Base-by-base conservation (phyloP, 2,329 filamentous ascomycete genomes). In the Paraphaeosphaeria sporulosa region DNA sequence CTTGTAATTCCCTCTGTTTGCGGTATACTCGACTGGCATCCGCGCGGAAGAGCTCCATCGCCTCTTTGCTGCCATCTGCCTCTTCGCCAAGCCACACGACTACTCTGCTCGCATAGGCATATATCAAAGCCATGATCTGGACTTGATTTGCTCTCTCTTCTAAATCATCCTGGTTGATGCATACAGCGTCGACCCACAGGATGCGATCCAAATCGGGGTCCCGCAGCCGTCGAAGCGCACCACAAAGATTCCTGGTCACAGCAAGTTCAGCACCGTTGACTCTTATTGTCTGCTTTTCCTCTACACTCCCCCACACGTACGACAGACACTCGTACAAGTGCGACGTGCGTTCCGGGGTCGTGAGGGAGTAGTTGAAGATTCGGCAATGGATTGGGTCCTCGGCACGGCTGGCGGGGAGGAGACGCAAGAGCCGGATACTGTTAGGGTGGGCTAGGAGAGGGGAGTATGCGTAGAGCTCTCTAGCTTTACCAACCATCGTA, bases 161-260 rank as follows among this genome's bases (percentile, higher is more conserved):
- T 2, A 57, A 2, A 19, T 65, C 58, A 7, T 43, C 36, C 27
- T 68, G 65, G n/a, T 68, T 59, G 36, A 68, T 66, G n/a, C 59
- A 66, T 1, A 65, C 9, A 12, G 62, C 62, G 15, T 68, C 65
- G 38, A 63, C 34, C 64, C 65, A 68, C 1, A 66, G 38, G 13
- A 25, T 36, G 4, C 57, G 59, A 42, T 53, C 36, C 3, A 53
- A 32, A 13, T 40, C 17, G 12, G 58, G 58, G 23, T 25, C 9
- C 3, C 58, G 55, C 32, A 65, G 27, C 3, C 59, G 48, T 17
- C 30, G 53, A 25, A 65, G 36, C 1, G 55, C 61, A 12, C 40
- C 43, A 23, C 49, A 40, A 8, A 63, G 21, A 19, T 58, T 62
- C 7, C 23, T 32, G 6, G 58, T 59, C 5, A 65, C 50, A 5